phyloP scores from a whole-genome alignment of 208 protist genomes.

The Trypanosoma lewisi region DNA sequence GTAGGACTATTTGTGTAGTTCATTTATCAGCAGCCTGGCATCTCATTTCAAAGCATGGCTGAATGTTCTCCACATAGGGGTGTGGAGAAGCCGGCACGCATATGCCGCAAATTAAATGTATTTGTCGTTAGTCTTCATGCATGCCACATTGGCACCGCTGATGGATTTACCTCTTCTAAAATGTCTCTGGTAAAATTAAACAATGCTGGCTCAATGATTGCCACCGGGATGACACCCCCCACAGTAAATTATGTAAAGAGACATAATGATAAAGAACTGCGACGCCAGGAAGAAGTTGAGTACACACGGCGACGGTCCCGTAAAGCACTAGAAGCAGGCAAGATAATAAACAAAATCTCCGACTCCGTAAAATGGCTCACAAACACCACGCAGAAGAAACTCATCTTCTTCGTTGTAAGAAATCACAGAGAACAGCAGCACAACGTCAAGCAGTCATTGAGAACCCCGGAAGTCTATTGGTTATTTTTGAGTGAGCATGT shows the following conservation, averaged over 20 bases:
- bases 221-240: constrained; percentile 78
- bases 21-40: constrained; percentile 85
- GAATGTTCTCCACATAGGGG: constrained; percentile 34
- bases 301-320: constrained; percentile 85
- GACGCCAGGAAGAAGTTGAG: no score
- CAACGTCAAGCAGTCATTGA: constrained; percentile 59
- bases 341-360: constrained; percentile 86
- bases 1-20: constrained; percentile 63
- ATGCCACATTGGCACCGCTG: constrained; percentile 60
- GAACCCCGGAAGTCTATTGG: constrained; percentile 72
- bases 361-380: constrained; percentile 78
- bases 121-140: constrained; percentile 43
- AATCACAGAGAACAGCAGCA: constrained; percentile 65
- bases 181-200: constrained; percentile 44
- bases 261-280: no score
- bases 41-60: constrained; percentile 67
- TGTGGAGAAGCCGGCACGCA: constrained; percentile 41
- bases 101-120: constrained; percentile 26
- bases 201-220: constrained; percentile 89
- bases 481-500: constrained; percentile 53
- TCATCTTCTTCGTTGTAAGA: constrained; percentile 80
- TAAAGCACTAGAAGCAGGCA: constrained; percentile 85
- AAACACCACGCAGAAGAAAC: constrained; percentile 62
- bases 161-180: constrained; percentile 33
- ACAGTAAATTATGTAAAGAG: constrained; percentile 55